phyloP scores from a whole-genome alignment of 2,329 filamentous ascomycete genomes.

The Malbranchea zuffiana region DNA sequence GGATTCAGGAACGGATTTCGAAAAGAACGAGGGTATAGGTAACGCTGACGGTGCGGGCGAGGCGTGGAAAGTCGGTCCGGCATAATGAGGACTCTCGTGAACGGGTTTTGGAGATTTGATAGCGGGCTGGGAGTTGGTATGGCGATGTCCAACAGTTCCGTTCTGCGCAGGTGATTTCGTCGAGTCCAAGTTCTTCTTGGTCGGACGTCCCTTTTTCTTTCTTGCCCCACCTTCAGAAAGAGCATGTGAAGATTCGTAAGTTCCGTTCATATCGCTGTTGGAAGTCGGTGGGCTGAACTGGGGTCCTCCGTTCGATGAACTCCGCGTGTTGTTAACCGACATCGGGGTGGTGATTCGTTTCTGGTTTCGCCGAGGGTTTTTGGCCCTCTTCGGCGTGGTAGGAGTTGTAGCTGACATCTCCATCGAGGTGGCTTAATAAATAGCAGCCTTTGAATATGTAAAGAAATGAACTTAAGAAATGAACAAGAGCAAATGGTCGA shows the following conservation, averaged over 20 bases:
- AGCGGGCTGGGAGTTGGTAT: slow-evolving; percentile 27
- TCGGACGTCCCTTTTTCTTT: slow-evolving; percentile 28
- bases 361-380: slow-evolving; percentile 27
- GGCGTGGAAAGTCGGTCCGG: slow-evolving; percentile 87
- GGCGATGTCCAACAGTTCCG: slow-evolving; percentile 20
- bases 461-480: slow-evolving; percentile 24
- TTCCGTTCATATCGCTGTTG: slow-evolving; percentile 23
- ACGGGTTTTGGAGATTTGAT: slow-evolving; percentile 36
- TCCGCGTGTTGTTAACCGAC: slow-evolving; percentile 16
- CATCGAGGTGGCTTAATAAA: slow-evolving; percentile 39
- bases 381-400: slow-evolving; percentile 30
- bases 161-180: slow-evolving; percentile 18
- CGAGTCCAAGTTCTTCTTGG: slow-evolving; percentile 27
- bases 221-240: slow-evolving; percentile 21
- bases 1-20: slow-evolving; percentile 61
- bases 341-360: slow-evolving; percentile 29
- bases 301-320: slow-evolving; percentile 19
- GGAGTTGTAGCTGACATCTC: slow-evolving; percentile 38
- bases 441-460: slow-evolving; percentile 35
- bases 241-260: slow-evolving; percentile 23
- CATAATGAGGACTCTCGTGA: slow-evolving; percentile 48
- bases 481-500: slow-evolving; percentile 15
- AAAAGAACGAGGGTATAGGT: slow-evolving; percentile 80
- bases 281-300: slow-evolving; percentile 29
- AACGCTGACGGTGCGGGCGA: slow-evolving; percentile 84